Base-by-base conservation (phyloP, 2,329 filamentous ascomycete genomes). In the Amylocarpus encephaloides region DNA sequence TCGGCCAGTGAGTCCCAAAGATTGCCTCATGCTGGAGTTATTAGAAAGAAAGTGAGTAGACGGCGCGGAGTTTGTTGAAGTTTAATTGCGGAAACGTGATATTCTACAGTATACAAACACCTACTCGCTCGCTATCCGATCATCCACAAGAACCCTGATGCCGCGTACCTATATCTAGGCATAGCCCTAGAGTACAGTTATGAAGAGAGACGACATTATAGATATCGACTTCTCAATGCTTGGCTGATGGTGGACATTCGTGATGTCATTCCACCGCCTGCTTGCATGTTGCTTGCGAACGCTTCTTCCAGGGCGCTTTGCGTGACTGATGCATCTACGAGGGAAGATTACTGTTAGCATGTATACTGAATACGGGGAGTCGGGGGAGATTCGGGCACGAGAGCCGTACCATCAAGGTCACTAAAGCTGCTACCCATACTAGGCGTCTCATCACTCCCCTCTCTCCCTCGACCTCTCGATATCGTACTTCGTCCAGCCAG, bases 361-460 rank as follows among this genome's bases (percentile, higher is more conserved):
- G 9, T 6, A 32, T 9, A 39, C n/a, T 10, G 12, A 18, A 41
- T 3, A 15, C 3, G 3, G n/a, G 12, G 38, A 51, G n/a, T 15
- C 38, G 13, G 19, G 11, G 49, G 29, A 26, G 12, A 26, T 19
- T 40, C 9, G 16, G 26, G 36, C 29, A 49, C 33, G 39, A 47
- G 15, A 39, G 51, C 49, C 66, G 52, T 71, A 80, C 86, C 86
- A 65, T 92, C 88, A 39, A 94, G 75, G 70, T 93, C 88, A 67
- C 86, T 92, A 62, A 89, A 93, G 60, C 86, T 91, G 66, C 87
- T 92, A 1, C 87, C 86, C 82, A 90, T 89, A 60, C 85, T 89
- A 1, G 84, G 85, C 12, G 83, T 85, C 12, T 84, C 84, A 55
- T 89, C 85, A 62, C 84, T 88, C 11, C 79, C 80, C 54, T 85